These are phyloP conservation scores for Kuraishia ogatae DNA, from an alignment of 805 yeast species.

Conservation along the genomic window DNA sequence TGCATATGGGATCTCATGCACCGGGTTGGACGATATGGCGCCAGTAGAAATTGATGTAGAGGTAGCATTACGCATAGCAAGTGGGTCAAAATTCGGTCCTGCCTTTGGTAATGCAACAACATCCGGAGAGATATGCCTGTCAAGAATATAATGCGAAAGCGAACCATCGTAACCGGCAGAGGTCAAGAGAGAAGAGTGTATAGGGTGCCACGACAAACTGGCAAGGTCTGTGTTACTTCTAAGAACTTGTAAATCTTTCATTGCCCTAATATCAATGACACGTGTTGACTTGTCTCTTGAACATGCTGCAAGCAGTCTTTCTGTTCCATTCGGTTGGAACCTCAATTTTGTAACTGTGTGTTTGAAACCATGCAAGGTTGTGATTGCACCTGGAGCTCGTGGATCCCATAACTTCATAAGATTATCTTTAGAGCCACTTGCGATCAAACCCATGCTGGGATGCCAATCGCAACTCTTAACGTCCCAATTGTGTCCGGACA, in stretches of 20 bases:
- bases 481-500: slow-evolving; percentile 98
- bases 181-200: slow-evolving; percentile 69
- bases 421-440: slow-evolving; percentile 93
- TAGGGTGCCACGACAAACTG: slow-evolving; percentile 88
- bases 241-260: slow-evolving; percentile 67
- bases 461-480: slow-evolving; percentile 98
- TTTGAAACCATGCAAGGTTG: slow-evolving; percentile 85
- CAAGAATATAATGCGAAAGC: slow-evolving; percentile 65
- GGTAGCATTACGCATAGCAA: background rate
- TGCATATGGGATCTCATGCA: slow-evolving; percentile 76
- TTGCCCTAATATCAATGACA: slow-evolving; percentile 78
- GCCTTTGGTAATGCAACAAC: background rate
- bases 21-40: slow-evolving; percentile 20
- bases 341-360: slow-evolving; percentile 84
- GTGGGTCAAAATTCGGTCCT: slow-evolving; percentile 1
- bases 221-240: slow-evolving; percentile 82
- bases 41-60: background rate
- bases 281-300: slow-evolving; percentile 85
- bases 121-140: slow-evolving; percentile 33
- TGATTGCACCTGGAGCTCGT: slow-evolving; percentile 59
- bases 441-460: slow-evolving; percentile 75
- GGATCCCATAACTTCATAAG: slow-evolving; percentile 96
- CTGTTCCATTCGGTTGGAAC: slow-evolving; percentile 67
- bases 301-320: slow-evolving; percentile 68
- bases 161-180: slow-evolving; percentile 90